Percentiles rank a stretch among this genome's conserved stretches.
Conservation (phyloP, 1,284 basidiomycete species). For the Clitocybe nebularis region DNA sequence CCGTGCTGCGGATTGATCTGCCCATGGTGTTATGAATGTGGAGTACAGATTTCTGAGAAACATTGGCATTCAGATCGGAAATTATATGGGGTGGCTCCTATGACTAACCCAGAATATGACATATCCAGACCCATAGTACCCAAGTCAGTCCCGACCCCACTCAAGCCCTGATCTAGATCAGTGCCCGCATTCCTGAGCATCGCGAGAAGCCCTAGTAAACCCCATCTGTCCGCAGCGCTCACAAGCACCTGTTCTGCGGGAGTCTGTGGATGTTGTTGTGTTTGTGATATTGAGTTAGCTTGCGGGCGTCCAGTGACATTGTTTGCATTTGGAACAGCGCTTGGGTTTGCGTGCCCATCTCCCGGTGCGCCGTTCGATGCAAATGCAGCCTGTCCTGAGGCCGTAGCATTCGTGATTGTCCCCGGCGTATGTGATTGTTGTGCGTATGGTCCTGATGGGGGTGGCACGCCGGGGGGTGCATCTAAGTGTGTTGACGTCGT, state of each 20-base stretch:
- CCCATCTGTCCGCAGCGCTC: constrained; percentile 95
- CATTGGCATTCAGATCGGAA: constrained; percentile 12
- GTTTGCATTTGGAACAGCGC: constrained; percentile 22
- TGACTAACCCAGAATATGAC: constrained; percentile 73
- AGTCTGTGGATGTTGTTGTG: constrained; percentile 65
- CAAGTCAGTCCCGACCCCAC: constrained; percentile 89
- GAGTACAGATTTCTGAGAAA: constrained; percentile 76
- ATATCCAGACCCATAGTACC: constrained; percentile 93
- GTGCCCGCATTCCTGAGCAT: constrained; percentile 82
- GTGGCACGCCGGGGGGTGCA: constrained; percentile 54
- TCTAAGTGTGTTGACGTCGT: constrained; percentile 37
- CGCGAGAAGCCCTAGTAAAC: constrained; percentile 83
- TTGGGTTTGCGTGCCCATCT: constrained; percentile 26
- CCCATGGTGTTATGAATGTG: constrained; percentile 96
- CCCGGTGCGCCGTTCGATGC: constrained; percentile 37
- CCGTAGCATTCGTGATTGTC: constrained; percentile 27
- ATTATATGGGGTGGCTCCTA: constrained; percentile 15
- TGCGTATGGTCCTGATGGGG: constrained; percentile 35
- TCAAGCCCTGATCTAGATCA: constrained; percentile 83
- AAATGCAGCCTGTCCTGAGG: constrained; percentile 32
- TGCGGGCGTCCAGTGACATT: constrained; percentile 26
- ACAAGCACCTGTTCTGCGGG: constrained; percentile 94
- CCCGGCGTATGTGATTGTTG: constrained; percentile 31
- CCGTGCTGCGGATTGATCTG: constrained; percentile 81
- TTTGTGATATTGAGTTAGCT: constrained; percentile 31